Evolutionary conservation across 352 stramenopile species (phyloP).

Genomic region (Peronospora farinosa): DNA sequence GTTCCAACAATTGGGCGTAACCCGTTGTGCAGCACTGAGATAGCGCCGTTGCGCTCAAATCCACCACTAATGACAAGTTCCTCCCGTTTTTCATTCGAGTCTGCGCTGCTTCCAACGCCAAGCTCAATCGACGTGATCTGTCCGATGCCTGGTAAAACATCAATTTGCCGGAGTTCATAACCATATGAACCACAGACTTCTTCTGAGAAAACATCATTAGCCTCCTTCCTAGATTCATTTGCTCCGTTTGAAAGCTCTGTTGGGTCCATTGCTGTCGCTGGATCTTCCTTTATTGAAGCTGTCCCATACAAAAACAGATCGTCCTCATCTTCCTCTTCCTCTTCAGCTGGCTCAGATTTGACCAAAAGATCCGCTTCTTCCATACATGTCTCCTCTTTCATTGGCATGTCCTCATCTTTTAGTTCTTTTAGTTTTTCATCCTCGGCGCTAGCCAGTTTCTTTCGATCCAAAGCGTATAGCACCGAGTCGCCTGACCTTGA

Average conservation of each 20-base stretch:
- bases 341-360: conserved; percentile 21
- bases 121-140: conserved; percentile 83
- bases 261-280: background rate
- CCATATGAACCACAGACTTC: conserved; percentile 25
- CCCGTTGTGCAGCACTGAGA: conserved; percentile 75
- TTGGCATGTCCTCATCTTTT: conserved; percentile 16
- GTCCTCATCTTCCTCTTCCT: conserved; percentile 54
- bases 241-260: conserved; percentile 1
- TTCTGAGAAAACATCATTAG: conserved; percentile 4
- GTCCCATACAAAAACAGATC: conserved; percentile 75
- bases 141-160: conserved; percentile 64
- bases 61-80: conserved; percentile 76
- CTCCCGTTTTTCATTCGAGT: conserved; percentile 73
- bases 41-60: conserved; percentile 47
- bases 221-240: conserved; percentile 19
- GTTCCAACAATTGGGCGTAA: conserved; percentile 80
- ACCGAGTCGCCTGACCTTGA: conserved; percentile 74
- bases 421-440: conserved; percentile 16
- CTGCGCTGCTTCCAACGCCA: conserved; percentile 61
- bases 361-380: conserved; percentile 6
- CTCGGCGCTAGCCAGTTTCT: conserved; percentile 19
- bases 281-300: conserved; percentile 25
- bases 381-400: conserved; percentile 26
- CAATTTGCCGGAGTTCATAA: conserved; percentile 57
- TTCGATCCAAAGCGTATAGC: conserved; percentile 51